Conservation (phyloP, 83 land plant species). For the Picea engelmannii region DNA sequence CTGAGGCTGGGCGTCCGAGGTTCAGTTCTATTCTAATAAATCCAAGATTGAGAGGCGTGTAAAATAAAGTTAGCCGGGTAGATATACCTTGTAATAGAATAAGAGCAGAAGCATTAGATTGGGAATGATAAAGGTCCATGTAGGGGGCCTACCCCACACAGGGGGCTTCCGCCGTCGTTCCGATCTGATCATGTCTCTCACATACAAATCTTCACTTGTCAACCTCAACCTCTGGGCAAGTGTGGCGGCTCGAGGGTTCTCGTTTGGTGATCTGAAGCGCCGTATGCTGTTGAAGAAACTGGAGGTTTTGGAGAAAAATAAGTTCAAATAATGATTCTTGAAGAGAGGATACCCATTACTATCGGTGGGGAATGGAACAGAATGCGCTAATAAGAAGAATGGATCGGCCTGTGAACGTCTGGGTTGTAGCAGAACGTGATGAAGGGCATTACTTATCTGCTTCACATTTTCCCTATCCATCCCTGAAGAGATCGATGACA, state of each 20-base stretch:
- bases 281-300: not conserved
- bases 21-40: too few relatives aligned
- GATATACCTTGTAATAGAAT: conserved; percentile 10
- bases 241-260: too few relatives aligned
- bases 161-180: conserved; percentile 2
- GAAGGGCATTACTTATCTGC: not conserved
- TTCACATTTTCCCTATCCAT: not conserved
- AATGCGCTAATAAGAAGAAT: not conserved
- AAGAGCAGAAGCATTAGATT: not conserved
- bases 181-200: not conserved
- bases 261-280: not conserved
- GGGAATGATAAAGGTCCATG: conserved; percentile 11
- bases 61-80: not conserved
- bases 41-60: too few relatives aligned
- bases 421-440: not conserved
- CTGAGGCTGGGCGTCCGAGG: too few relatives aligned
- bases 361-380: not conserved
- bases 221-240: not conserved
- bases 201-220: not conserved
- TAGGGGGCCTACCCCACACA: not conserved
- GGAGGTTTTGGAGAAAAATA: not conserved
- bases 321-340: not conserved
- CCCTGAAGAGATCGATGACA: too few relatives aligned
- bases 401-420: not conserved
- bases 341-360: not conserved